Conservation (phyloP, 2,329 filamentous ascomycete genomes). For the Pseudocercospora crystallina region DNA sequence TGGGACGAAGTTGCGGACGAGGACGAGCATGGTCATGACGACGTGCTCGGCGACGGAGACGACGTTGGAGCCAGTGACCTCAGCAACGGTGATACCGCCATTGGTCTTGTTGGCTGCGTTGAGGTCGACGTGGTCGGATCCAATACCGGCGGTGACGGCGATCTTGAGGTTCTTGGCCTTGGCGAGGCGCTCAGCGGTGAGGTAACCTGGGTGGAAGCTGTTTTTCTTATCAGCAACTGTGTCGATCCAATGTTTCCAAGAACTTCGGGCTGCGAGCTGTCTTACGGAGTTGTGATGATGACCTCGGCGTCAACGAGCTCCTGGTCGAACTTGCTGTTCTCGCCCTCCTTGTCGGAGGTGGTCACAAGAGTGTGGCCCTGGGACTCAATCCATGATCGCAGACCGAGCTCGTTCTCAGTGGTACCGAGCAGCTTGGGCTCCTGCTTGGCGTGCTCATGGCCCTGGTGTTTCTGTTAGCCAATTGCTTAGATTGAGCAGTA, state of each 20-base stretch:
- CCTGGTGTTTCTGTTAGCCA: conserved; percentile 41
- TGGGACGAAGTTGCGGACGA: conserved; percentile 97
- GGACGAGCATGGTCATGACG: conserved; percentile 94
- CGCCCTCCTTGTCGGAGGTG: conserved; percentile 95
- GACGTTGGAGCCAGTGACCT: conserved; percentile 97
- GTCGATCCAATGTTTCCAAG: too few species aligned
- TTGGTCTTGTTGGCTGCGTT: conserved; percentile 98
- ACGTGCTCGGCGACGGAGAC: conserved; percentile 99
- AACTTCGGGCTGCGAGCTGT: conserved; percentile 4
- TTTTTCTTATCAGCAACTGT: too few species aligned
- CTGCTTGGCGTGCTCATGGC: conserved; percentile 81
- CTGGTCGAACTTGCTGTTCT: conserved; percentile 89
- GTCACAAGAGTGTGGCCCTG: conserved; percentile 95
- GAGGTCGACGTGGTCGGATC: conserved; percentile 96
- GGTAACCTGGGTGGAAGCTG: conserved; percentile 97
- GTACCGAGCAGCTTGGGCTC: conserved; percentile 89
- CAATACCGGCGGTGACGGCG: conserved; percentile 94
- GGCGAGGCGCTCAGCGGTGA: conserved; percentile 90
- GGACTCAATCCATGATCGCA: conserved; percentile 96
- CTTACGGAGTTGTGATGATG: conserved; percentile 97
- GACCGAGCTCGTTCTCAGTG: conserved; percentile 95
- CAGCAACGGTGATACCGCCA: conserved; percentile 92
- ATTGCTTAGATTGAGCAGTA: conserved; percentile 10
- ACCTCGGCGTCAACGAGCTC: conserved; percentile 95
- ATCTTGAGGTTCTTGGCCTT: conserved; percentile 99